Percentiles rank a stretch among this genome's conserved stretches.
phyloP scores from a whole-genome alignment of 2,329 filamentous ascomycete species.

The Calonectria naviculata region DNA sequence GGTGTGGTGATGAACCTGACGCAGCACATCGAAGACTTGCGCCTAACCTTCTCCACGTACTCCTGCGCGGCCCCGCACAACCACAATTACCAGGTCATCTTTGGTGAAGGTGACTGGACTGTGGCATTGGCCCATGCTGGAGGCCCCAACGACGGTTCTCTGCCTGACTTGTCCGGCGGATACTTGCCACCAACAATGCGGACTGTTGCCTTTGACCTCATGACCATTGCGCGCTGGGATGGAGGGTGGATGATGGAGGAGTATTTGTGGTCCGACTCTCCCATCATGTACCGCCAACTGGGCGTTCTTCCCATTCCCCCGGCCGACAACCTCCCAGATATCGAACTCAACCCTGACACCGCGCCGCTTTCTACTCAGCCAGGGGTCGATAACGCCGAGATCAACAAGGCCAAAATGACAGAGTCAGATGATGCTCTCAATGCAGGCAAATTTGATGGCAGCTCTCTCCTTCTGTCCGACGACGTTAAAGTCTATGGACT shows the following conservation, averaged over 20 bases:
- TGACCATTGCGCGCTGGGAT: slow-evolving; percentile 3
- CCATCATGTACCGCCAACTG: not conserved
- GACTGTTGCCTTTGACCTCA: not conserved
- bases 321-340: not conserved
- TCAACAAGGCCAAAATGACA: not conserved
- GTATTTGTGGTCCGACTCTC: not conserved
- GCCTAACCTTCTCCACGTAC: slow-evolving; percentile 1
- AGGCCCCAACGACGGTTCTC: not conserved
- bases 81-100: slow-evolving; percentile 3
- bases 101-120: slow-evolving; percentile 13
- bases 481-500: not conserved
- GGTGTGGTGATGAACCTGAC: not conserved
- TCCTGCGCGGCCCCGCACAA: not conserved
- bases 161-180: not conserved
- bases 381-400: not conserved
- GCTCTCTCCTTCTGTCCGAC: not conserved
- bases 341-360: not conserved
- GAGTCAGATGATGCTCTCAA: not conserved
- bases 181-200: not conserved
- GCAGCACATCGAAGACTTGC: slow-evolving; percentile 1
- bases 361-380: not conserved
- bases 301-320: not conserved
- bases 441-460: not conserved
- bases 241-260: slow-evolving; percentile 1
- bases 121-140: not conserved